Conservation (phyloP, 306 rosid genomes). For the Luffa aegyptiaca region DNA sequence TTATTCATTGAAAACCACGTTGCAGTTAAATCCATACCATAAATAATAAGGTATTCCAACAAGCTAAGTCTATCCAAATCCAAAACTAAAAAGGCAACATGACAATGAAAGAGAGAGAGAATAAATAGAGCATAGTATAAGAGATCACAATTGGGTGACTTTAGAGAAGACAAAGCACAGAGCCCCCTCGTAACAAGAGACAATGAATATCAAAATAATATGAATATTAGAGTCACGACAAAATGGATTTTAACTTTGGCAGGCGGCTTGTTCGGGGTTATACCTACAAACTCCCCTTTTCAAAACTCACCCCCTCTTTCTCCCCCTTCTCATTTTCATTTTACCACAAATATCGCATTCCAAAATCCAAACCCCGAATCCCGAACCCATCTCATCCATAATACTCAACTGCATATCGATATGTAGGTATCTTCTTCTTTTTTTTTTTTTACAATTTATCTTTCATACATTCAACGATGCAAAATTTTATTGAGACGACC, state of each 20-base stretch:
- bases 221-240: not conserved
- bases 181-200: not conserved
- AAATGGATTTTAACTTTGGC: not conserved
- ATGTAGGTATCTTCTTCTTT: no score
- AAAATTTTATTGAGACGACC: no score
- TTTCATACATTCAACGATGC: no score
- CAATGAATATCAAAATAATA: not conserved
- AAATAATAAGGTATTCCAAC: not conserved
- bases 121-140: not conserved
- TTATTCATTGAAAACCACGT: no score
- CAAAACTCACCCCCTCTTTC: not conserved
- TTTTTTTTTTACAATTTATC: no score
- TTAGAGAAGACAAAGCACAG: not conserved
- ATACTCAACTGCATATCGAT: no score
- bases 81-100: not conserved
- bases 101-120: not conserved
- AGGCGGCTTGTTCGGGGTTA: slow-evolving; percentile 12
- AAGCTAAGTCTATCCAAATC: not conserved
- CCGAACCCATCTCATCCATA: no score
- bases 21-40: no score
- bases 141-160: not conserved
- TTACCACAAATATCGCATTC: no score
- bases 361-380: no score
- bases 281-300: slow-evolving; percentile 1
- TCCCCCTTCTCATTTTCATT: no score